Conservation (phyloP, 108 stramenopile species). For the Nannochloropsis granulata region DNA sequence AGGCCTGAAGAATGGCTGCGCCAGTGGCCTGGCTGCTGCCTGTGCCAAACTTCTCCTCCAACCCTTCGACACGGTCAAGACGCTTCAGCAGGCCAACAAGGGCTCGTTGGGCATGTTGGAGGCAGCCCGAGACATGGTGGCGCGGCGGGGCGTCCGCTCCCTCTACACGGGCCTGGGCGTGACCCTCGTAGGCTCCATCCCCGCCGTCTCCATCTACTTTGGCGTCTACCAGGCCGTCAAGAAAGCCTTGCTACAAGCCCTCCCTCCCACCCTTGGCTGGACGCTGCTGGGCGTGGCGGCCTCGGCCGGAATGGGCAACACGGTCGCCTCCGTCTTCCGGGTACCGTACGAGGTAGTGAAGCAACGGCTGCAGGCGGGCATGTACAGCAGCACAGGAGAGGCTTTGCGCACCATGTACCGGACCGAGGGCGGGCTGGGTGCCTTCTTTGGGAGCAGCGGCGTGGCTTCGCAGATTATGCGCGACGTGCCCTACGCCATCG, state of each 20-base stretch:
- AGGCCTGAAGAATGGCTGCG: constrained; percentile 66
- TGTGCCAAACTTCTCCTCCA: constrained; percentile 67
- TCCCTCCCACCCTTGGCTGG: not conserved
- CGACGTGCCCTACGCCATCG: constrained; percentile 89
- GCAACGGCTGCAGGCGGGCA: constrained; percentile 73
- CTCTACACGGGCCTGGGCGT: constrained; percentile 48
- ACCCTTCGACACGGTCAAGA: constrained; percentile 86
- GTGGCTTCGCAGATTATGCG: constrained; percentile 71
- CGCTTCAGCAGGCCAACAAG: constrained; percentile 56
- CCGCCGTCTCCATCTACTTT: constrained; percentile 25
- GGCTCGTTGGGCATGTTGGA: constrained; percentile 41
- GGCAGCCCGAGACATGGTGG: constrained; percentile 44
- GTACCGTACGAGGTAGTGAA: constrained; percentile 94
- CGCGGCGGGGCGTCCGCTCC: constrained; percentile 53
- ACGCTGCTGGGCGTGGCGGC: constrained; percentile 53
- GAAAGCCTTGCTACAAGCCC: not conserved
- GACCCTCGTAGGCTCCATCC: constrained; percentile 18
- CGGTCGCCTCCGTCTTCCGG: constrained; percentile 41
- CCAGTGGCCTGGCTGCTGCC: constrained; percentile 64
- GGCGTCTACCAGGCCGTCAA: constrained; percentile 21
- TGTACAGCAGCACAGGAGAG: constrained; percentile 49
- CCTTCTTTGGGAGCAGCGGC: constrained; percentile 69
- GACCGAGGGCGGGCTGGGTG: constrained; percentile 41
- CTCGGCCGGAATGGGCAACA: constrained; percentile 45
- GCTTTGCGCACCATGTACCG: constrained; percentile 49